Base-by-base conservation (phyloP, 345 rosid species). In the Hypericum perforatum region DNA sequence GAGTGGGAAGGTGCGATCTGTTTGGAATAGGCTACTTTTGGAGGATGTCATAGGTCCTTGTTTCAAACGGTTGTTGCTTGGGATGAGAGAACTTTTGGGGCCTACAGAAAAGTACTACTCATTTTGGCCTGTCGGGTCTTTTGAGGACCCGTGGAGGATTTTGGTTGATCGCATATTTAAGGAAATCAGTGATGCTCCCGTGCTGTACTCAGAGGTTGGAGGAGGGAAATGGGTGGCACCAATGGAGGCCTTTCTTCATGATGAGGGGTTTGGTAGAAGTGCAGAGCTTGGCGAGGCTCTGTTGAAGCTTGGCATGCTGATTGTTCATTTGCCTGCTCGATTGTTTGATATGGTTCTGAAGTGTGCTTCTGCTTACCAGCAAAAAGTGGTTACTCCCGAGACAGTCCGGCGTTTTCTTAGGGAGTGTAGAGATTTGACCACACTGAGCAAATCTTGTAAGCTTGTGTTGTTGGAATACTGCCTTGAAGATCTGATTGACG, bases 121-220 rank as follows among this genome's bases (percentile, higher is more conserved):
- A 65, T 60, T 90, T 50, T 86, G 85, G 84, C 97, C 97, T 41
- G 68, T 54, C 53, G 97, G 97, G 56, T 62, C 78, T 45, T 86
- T 86, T 76, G 95, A 90, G 77, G 95, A 84, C 75, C 97, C 97
- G 58, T 90, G 97, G 97, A 74, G 66, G 70, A 71, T 84, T 64
- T 76, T 90, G 56, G 95, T 90, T 22, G 94, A 90, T 70, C 76
- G 78, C 43, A 70, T 90, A 54, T 90, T 80, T 75, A 82, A 67
- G 67, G 82, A 66, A 57, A 64, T 84, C 50, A 67, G 82, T 44
- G 65, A 63, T 70, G 76, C 75, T 39, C 71, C 82, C 53, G 83
- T 86, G 39, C 63, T 90, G 68, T 77, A 72, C 75, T 77, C 97
- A 15, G 79, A 74, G 51, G 69, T 86, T 65, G 82, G 56, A 55